Percentiles rank a stretch among this genome's conserved stretches.
These are phyloP conservation scores for Typha latifolia DNA, from an alignment of 176 grass and related monocot species.

Conservation along the genomic window DNA sequence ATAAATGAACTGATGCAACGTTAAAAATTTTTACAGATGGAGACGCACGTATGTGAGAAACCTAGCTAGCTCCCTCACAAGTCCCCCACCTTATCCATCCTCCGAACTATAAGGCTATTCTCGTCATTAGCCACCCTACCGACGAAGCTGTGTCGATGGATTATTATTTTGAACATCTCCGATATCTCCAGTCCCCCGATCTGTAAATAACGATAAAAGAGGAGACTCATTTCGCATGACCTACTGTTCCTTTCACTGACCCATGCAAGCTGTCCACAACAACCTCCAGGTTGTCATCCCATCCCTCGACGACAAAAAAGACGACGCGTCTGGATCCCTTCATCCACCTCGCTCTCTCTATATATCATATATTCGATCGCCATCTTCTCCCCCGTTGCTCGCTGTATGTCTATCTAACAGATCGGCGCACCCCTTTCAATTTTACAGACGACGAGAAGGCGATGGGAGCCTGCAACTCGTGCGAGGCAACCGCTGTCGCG, in stretches of 20 bases:
- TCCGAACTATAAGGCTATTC: neutral
- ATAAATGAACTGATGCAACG: neutral
- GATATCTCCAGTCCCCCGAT: neutral
- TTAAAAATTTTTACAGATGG: neutral
- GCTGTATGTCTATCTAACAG: neutral
- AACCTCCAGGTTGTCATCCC: conserved; percentile 65
- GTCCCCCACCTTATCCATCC: neutral
- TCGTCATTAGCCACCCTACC: neutral
- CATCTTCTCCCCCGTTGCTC: neutral
- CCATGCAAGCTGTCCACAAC: conserved; percentile 78
- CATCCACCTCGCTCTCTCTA: conserved; percentile 17
- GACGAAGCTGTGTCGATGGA: neutral
- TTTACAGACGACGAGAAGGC: neutral
- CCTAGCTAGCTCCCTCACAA: neutral
- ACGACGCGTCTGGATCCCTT: neutral
- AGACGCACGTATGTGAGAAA: neutral
- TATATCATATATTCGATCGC: neutral
- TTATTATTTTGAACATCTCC: neutral
- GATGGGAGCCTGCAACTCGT: conserved; percentile 78
- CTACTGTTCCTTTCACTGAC: conserved; percentile 14
- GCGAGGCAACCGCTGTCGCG: conserved; percentile 36
- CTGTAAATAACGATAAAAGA: neutral
- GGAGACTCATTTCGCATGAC: neutral
- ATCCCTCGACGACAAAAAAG: conserved; percentile 14
- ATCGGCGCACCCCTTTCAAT: neutral